phyloP scores from a whole-genome alignment of 495 filamentous ascomycete genomes.

The Tetracladium setigerum region DNA sequence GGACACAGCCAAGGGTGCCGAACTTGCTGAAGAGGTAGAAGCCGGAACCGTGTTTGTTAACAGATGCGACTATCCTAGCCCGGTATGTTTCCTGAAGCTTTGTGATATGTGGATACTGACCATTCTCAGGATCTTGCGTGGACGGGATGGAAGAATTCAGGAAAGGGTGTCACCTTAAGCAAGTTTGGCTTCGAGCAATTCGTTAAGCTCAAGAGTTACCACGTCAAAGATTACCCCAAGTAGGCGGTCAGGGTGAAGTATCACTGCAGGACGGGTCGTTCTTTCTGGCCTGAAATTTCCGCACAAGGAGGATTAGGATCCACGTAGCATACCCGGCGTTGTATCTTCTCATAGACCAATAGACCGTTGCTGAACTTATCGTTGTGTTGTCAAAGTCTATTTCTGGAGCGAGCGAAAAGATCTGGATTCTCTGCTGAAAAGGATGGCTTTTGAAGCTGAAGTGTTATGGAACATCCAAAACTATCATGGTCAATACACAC shows the following conservation, averaged over 20 bases:
- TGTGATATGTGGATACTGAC: not conserved
- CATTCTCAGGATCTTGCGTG: conserved; percentile 77
- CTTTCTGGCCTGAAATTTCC: too few species aligned
- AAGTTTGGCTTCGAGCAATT: conserved; percentile 92
- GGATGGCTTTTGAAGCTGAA: too few species aligned
- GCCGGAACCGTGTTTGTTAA: conserved; percentile 97
- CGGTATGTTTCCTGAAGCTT: conserved; percentile 51
- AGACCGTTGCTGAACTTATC: not conserved
- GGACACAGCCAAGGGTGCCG: conserved; percentile 67
- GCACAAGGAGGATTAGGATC: too few species aligned
- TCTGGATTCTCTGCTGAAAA: too few species aligned
- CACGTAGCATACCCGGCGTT: too few species aligned
- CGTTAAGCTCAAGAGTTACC: conserved; percentile 91
- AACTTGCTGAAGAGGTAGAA: conserved; percentile 73
- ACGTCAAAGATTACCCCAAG: conserved; percentile 83
- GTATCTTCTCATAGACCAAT: not conserved
- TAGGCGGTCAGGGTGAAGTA: conserved; percentile 14
- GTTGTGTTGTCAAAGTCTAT: not conserved
- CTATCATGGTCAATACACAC: too few species aligned
- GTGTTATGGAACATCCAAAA: too few species aligned
- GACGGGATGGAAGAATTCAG: conserved; percentile 97
- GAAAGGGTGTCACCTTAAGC: conserved; percentile 83
- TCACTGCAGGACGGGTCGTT: too few species aligned
- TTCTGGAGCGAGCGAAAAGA: too few species aligned
- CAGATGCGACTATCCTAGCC: conserved; percentile 84